Evolutionary conservation across 352 stramenopile species (phyloP), one percentile per base, ranked within the genome.

Genomic region (Globisporangium alternatum): DNA sequence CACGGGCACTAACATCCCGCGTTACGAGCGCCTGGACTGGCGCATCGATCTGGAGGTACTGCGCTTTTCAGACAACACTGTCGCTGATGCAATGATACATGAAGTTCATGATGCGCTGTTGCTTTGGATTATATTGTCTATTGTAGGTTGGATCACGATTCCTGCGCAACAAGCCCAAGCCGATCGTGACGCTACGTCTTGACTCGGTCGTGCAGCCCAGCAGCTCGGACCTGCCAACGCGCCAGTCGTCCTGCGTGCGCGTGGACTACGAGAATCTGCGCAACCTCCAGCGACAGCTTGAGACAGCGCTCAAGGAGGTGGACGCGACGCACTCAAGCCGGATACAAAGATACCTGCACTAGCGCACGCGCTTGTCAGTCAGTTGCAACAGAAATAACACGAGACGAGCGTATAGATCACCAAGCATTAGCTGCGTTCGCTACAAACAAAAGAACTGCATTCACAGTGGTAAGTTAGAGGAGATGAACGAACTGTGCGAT

Each of bases 11-110:
- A 82, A 62, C 33, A 54, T 91, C 10, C 75, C 85, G 8, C 70
- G 74, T 25, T 94, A 91, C 59, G 75, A 68, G 17, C 80, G 77
- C 28, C 70, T 94, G 51, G 80, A 91, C 61, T 94, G 85, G 85
- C 80, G 85, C n/a, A 79, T 94, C 49, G 85, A 94, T 56, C 65
- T 94, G 17, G 85, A 94, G 80, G 85, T 93, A 28, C 2, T 55
- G 43, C 21, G 19, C 19, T 48, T 48, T 7, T 10, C n/a, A 21
- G 4, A 39, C 35, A 12, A 39, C 41, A 47, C n/a, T 15, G 41
- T 21, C 8, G 15, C 22, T 22, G 5, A 41, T 48, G 43, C 22
- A 2, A 10, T 48, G 5, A 48, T 22, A 21, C 41, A 19, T 15
- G 15, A 1, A 47, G 17, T 15, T 47, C 3, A 47, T 15, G 9